These are phyloP conservation scores for Trametes versicolor DNA, from an alignment of 1,284 basidiomycete species.

Conservation along the genomic window DNA sequence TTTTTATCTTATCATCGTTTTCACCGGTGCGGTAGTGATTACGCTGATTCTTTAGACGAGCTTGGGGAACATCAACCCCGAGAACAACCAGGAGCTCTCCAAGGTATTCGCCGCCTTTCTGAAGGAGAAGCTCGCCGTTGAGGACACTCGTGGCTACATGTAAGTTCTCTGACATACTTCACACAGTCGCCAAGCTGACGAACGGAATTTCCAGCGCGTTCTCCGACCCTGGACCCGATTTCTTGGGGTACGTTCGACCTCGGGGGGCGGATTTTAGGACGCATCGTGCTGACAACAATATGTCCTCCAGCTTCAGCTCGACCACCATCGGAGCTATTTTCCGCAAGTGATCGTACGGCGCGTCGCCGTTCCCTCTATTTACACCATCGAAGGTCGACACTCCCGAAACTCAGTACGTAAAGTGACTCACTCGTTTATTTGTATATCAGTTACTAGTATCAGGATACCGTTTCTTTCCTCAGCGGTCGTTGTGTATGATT, in stretches of 20 bases:
- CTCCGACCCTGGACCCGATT: constrained; percentile 64
- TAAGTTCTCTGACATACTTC: constrained; percentile 37
- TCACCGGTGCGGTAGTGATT: neutral
- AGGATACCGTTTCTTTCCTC: no score
- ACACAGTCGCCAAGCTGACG: neutral
- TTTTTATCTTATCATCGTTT: no score
- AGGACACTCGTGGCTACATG: constrained; percentile 67
- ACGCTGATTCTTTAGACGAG: constrained; percentile 51
- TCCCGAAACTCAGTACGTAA: no score
- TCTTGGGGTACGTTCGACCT: constrained; percentile 58
- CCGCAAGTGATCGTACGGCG: no score
- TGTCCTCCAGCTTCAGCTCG: constrained; percentile 3
- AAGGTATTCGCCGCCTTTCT: constrained; percentile 64
- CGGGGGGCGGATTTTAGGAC: neutral
- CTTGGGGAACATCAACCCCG: constrained; percentile 62
- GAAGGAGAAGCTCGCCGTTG: constrained; percentile 58
- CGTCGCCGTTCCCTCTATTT: no score
- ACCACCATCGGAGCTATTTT: constrained; percentile 10
- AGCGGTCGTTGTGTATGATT: no score
- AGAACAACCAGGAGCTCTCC: constrained; percentile 62
- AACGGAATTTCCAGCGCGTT: constrained; percentile 53
- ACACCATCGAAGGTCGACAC: no score
- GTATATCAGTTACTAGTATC: no score
- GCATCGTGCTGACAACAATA: neutral
- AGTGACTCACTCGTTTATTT: no score